phyloP scores from a whole-genome alignment of 495 filamentous ascomycete genomes.

The Lindgomyces ingoldianus region DNA sequence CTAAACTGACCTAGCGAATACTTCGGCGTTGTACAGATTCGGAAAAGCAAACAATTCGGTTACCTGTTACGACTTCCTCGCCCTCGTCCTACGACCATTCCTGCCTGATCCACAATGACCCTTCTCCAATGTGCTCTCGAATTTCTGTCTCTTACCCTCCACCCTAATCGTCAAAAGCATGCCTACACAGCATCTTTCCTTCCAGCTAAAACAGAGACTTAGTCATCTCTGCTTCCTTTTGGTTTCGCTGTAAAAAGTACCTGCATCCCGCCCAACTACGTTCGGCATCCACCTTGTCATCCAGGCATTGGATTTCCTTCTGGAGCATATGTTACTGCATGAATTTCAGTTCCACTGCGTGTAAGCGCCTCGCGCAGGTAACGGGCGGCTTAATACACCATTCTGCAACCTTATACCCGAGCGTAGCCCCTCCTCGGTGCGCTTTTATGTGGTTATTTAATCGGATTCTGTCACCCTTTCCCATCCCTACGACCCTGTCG shows the following conservation, averaged over 20 bases:
- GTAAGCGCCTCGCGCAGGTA: neutral
- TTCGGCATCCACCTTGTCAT: too few relatives aligned
- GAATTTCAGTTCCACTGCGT: conserved; percentile 1
- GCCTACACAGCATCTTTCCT: too few relatives aligned
- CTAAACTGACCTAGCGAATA: neutral
- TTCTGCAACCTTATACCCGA: conserved; percentile 5
- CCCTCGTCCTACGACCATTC: neutral
- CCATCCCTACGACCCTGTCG: neutral
- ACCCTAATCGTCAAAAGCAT: neutral
- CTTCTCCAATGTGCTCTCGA: neutral
- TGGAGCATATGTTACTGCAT: conserved; percentile 17
- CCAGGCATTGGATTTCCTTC: neutral
- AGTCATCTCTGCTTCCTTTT: neutral
- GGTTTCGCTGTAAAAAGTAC: neutral
- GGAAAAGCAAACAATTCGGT: neutral
- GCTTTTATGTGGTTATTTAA: neutral
- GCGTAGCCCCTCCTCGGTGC: neutral
- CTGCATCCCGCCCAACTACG: neutral
- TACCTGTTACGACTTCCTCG: neutral
- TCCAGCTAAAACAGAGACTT: too few relatives aligned
- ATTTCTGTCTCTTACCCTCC: neutral
- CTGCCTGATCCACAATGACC: neutral
- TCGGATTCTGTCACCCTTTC: too few relatives aligned
- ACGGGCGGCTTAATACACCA: neutral
- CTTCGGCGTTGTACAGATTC: neutral